Evolutionary conservation across 805 yeast genomes (phyloP).

Genomic region (Candida methanosorbosa): DNA sequence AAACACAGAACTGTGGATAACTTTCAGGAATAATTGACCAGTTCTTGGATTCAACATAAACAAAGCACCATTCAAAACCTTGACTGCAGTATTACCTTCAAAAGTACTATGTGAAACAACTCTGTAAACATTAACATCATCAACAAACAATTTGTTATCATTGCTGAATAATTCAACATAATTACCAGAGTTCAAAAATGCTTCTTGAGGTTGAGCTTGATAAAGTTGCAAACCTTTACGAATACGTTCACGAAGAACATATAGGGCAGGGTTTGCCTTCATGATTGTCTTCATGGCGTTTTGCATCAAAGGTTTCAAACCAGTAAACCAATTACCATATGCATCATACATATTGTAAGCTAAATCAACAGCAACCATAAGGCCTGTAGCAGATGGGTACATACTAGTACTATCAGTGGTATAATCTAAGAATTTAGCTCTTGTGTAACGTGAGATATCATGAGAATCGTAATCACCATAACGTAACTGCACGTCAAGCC

Average conservation of each 20-base stretch:
- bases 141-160: slow-evolving; percentile 80
- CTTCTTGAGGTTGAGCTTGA: slow-evolving; percentile 90
- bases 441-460: slow-evolving; percentile 86
- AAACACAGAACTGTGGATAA: slow-evolving; percentile 93
- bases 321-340: slow-evolving; percentile 97
- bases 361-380: slow-evolving; percentile 82
- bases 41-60: slow-evolving; percentile 84
- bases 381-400: slow-evolving; percentile 92
- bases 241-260: slow-evolving; percentile 86
- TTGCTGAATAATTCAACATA: slow-evolving; percentile 83
- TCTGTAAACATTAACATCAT: slow-evolving; percentile 90
- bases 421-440: slow-evolving; percentile 89
- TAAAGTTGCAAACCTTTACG: slow-evolving; percentile 90
- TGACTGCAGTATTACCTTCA: slow-evolving; percentile 88
- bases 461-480: slow-evolving; percentile 98
- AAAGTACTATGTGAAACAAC: slow-evolving; percentile 85
- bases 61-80: slow-evolving; percentile 89
- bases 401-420: slow-evolving; percentile 78
- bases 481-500: slow-evolving; percentile 92
- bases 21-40: slow-evolving; percentile 82
- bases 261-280: slow-evolving; percentile 91
- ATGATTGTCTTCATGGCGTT: slow-evolving; percentile 89
- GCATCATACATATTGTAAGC: slow-evolving; percentile 96
- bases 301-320: slow-evolving; percentile 81
- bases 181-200: slow-evolving; percentile 80